Evolutionary conservation across 495 filamentous ascomycete species (phyloP).

Genomic region (Podospora pseudoanserina): DNA sequence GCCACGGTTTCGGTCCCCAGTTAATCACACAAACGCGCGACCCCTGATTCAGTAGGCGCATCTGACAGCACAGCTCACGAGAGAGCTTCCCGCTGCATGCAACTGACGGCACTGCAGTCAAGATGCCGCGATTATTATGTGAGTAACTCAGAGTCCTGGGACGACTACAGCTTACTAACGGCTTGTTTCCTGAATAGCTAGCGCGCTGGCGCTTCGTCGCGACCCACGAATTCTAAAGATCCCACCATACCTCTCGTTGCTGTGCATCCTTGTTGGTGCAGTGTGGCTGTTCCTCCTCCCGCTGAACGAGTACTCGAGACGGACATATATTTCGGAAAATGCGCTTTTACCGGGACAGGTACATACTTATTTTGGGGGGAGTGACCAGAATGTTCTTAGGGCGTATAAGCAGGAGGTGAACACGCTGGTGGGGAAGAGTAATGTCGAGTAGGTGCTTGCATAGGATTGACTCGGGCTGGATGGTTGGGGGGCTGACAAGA

Average conservation of each 20-base stretch:
- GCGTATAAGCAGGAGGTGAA: constrained; percentile 86
- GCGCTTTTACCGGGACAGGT: constrained; percentile 93
- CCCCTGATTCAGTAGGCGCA: constrained; percentile 9
- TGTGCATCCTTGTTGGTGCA: constrained; percentile 87
- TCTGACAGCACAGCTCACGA: constrained; percentile 6
- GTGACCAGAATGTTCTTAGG: constrained; percentile 90
- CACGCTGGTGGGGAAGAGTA: constrained; percentile 51
- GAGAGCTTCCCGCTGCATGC: constrained; percentile 7
- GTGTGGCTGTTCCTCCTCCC: constrained; percentile 91
- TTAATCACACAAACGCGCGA: constrained; percentile 12
- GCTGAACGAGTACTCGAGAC: constrained; percentile 83
- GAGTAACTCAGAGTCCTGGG: not conserved
- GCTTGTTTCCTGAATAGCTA: constrained; percentile 34
- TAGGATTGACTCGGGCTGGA: not conserved
- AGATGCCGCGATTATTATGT: constrained; percentile 38
- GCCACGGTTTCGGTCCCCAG: constrained; percentile 5
- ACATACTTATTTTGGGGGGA: constrained; percentile 94
- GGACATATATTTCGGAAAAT: constrained; percentile 97
- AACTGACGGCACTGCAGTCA: constrained; percentile 31
- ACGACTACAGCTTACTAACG: constrained; percentile 3
- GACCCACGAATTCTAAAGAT: constrained; percentile 68
- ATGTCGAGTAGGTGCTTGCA: constrained; percentile 42
- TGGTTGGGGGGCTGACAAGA: not conserved
- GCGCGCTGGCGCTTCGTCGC: constrained; percentile 53
- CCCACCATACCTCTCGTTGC: constrained; percentile 75